Base-by-base conservation (phyloP, 495 filamentous ascomycete species). In the Friedmanniomyces endolithicus region DNA sequence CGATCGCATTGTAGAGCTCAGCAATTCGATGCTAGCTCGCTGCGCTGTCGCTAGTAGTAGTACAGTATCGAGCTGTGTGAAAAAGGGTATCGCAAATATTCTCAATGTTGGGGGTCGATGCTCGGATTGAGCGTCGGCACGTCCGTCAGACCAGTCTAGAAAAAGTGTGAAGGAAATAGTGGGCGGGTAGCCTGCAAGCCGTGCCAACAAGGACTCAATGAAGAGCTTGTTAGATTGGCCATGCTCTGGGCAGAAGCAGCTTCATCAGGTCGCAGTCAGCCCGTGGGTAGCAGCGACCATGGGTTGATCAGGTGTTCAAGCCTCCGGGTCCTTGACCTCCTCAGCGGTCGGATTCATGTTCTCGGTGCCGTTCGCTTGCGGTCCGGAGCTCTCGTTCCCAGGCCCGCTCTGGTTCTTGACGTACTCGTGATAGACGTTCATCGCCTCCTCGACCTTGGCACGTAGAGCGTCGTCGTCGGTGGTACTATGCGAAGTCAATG, bases 381-480 rank as follows among this genome's bases (percentile, higher is more conserved):
- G 24, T 17, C 44, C 47, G 9, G 60, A 8, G 17, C 50, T 48
- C n/a, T 59, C 50, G 25, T 31, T 31, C 27, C 49, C 70, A 46
- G 75, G 72, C 37, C 54, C 56, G 22, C 67, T 64, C 65, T 85
- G 82, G 68, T 79, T 83, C 80, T 96, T 96, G 70, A 96, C 82
- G 66, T 99, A 99, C 68, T 97, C 94, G 63, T 99, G 87, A 70
- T 96, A 99, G 57, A 99, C 92, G 57, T 77, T 86, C 66, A 99
- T 81, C 54, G 92, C 92, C 74, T 99, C 92, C 57, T 90, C 85
- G 50, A 99, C 92, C 83, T 99, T 99, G 65, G 83, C 80, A 63
- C 84, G 83, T 50, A 99, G 83, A 71, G 88, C 87, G 51, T 76
- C 76, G 9, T 95, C 87, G 68, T 99, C 90, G 66, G 90, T 84